Evolutionary conservation across 2,329 filamentous ascomycete species (phyloP).

Genomic region (Verruconis gallopava): DNA sequence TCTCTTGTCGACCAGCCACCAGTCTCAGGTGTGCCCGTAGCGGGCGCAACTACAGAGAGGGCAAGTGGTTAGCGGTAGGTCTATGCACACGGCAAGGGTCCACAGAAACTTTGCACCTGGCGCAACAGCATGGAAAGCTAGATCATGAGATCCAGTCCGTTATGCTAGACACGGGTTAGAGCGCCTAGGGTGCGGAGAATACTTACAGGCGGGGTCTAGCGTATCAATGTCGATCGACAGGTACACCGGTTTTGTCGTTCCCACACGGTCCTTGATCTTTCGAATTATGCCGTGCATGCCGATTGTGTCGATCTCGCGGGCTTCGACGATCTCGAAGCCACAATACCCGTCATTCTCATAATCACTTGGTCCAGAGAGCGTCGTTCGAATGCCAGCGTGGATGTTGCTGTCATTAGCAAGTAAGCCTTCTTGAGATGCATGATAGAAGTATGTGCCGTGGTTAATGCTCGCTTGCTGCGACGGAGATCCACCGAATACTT

Average conservation of each 20-base stretch:
- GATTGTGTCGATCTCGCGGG: slow-evolving; percentile 55
- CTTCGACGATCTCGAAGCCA: slow-evolving; percentile 72
- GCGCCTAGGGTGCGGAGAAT: too few species aligned
- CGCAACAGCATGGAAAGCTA: background rate
- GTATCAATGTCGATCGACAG: slow-evolving; percentile 80
- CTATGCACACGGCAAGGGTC: background rate
- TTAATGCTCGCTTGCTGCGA: slow-evolving; percentile 66
- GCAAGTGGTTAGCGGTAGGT: background rate
- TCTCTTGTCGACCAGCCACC: slow-evolving; percentile 65
- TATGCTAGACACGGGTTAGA: background rate
- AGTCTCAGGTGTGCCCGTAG: slow-evolving; percentile 63
- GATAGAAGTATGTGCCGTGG: slow-evolving; percentile 83
- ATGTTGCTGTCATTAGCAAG: slow-evolving; percentile 74
- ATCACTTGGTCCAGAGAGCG: slow-evolving; percentile 62
- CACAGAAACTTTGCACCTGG: background rate
- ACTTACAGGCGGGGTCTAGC: slow-evolving; percentile 64
- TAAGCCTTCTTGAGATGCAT: slow-evolving; percentile 64
- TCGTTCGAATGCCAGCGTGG: slow-evolving; percentile 77
- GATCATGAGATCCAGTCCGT: background rate
- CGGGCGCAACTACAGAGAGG: slow-evolving; percentile 47
- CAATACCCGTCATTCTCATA: slow-evolving; percentile 80
- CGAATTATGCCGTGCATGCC: slow-evolving; percentile 64
- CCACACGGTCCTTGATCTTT: slow-evolving; percentile 62
- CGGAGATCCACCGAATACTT: slow-evolving; percentile 74
- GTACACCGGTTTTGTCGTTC: slow-evolving; percentile 63